phyloP scores from a whole-genome alignment of 163 green algal species.

The Volvox carteri region DNA sequence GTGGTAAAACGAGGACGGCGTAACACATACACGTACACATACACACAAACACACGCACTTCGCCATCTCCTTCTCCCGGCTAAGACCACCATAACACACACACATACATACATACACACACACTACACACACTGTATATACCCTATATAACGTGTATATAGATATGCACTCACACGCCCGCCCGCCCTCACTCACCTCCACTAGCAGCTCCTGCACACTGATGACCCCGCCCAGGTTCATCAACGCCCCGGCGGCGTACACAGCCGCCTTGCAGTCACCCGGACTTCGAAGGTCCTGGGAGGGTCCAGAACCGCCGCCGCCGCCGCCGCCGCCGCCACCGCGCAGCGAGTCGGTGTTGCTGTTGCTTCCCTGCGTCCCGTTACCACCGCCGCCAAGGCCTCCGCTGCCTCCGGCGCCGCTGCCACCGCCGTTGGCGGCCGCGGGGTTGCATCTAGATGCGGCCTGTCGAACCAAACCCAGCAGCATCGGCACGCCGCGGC shows the following conservation, averaged over 20 bases:
- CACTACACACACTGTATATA: too few relatives aligned
- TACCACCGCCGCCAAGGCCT: too few relatives aligned
- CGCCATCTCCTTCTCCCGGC: neutral
- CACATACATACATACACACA: neutral
- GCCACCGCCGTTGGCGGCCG: too few relatives aligned
- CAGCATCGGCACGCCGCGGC: slow-evolving; percentile 46
- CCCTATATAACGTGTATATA: too few relatives aligned
- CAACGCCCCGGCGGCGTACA: slow-evolving; percentile 28
- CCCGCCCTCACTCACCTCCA: slow-evolving; percentile 12
- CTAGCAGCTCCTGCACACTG: slow-evolving; percentile 31
- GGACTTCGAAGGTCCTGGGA: slow-evolving; percentile 24
- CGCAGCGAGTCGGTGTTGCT: neutral
- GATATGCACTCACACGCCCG: neutral
- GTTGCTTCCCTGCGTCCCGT: neutral
- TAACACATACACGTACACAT: neutral
- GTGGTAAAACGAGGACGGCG: neutral
- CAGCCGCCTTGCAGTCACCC: slow-evolving; percentile 42
- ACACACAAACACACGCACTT: too few relatives aligned
- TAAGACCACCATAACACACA: neutral
- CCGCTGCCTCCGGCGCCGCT: too few relatives aligned
- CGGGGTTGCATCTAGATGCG: neutral
- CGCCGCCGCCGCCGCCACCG: neutral
- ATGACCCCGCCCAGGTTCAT: slow-evolving; percentile 47
- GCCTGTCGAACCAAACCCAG: slow-evolving; percentile 14
- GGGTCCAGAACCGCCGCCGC: neutral